Evolutionary conservation across 2,329 filamentous ascomycete species (phyloP), one percentile per base, ranked within the genome.

Genomic region (Monilinia vaccinii-corymbosi): DNA sequence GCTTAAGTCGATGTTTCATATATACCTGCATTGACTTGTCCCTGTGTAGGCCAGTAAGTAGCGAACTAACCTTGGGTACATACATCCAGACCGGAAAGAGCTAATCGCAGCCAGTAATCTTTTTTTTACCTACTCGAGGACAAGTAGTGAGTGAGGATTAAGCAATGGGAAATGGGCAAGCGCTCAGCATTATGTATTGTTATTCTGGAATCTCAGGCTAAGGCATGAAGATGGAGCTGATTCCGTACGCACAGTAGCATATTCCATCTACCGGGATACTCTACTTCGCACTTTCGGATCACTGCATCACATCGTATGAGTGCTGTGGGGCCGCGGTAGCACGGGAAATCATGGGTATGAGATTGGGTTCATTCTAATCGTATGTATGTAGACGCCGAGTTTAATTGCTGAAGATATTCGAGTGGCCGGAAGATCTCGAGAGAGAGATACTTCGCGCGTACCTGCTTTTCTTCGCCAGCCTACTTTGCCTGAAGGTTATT

Each of bases 261-360:
- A 44, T 23, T 50, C 18, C 16, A 48, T 57, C 44, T 57, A 57
- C 45, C 55, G 51, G 45, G 21, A 11, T 21, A 32, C 34, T 40
- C 25, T 58, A 40, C 50, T 58, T 50, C n/a, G n/a, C n/a, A n/a
- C n/a, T n/a, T 58, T 45, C 45, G 55, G 55, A 58, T 42, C 55
- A 58, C 45, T 40, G 55, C 45, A 58, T 58, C 23, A 6, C 32
- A 23, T 58, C 45, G 55, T 42, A 51, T 31, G 31, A 49, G 53
- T 36, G 31, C 18, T 14, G 18, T 31, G 38, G 31, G 44, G 52
- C 28, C 21, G 36, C 18, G 45, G 31, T 21, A 34, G 42, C 16
- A 47, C n/a, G 55, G 16, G 23, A 50, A 32, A 52, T 16, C 21
- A 47, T 47, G 28, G 25, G 25, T 53, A 31, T 32, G 51, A 25